These are phyloP conservation scores for Fusarium mundagurra DNA, from an alignment of 2,329 filamentous ascomycete genomes.

Conservation along the genomic window DNA sequence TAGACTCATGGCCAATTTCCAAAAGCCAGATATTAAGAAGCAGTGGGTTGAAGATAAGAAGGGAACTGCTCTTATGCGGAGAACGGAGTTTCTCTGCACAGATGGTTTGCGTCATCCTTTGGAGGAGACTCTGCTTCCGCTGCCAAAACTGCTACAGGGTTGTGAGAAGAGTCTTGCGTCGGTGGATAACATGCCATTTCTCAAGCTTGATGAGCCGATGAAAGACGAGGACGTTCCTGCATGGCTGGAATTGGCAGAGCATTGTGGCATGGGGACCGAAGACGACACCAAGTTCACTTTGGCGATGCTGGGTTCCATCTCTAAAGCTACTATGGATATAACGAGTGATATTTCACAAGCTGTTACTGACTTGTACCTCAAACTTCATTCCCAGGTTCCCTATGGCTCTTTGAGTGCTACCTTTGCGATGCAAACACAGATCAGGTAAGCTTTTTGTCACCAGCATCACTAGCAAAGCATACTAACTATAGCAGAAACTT, in stretches of 20 bases:
- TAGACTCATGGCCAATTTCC: not conserved
- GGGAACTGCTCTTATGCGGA: not conserved
- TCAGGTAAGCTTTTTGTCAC: not conserved
- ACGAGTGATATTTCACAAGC: not conserved
- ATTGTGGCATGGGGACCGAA: not conserved
- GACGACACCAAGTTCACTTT: not conserved
- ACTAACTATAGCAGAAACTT: not conserved
- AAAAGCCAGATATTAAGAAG: not conserved
- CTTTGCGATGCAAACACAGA: not conserved
- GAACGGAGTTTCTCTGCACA: not conserved
- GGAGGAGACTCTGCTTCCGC: not conserved
- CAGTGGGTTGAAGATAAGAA: not conserved
- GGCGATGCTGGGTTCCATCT: not conserved
- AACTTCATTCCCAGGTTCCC: not conserved
- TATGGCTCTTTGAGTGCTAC: not conserved
- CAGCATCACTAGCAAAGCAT: rapidly evolving
- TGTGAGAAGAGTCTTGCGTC: not conserved
- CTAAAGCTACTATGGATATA: rapidly evolving
- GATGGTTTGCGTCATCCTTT: not conserved
- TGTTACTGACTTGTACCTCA: not conserved
- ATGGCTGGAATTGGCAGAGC: not conserved
- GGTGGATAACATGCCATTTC: not conserved
- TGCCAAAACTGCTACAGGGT: not conserved
- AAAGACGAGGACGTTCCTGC: not conserved
- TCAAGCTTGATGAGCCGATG: not conserved